Evolutionary conservation across 108 stramenopile species (phyloP).

Genomic region (Tribonema minus): DNA sequence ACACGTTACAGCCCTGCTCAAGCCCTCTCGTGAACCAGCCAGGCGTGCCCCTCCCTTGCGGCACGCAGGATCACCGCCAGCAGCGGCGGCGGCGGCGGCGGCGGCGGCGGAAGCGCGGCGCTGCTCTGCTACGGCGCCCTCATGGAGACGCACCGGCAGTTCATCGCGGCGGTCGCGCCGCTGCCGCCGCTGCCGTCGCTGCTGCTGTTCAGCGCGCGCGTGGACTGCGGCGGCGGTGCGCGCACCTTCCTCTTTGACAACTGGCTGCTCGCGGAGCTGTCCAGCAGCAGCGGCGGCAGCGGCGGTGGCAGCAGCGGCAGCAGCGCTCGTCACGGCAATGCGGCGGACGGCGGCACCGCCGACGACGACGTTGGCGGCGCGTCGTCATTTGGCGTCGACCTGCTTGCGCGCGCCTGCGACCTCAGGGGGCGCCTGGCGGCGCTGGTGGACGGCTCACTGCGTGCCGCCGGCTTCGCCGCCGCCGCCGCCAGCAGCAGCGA

Average conservation of each 20-base stretch:
- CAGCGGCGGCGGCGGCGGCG: too few species aligned
- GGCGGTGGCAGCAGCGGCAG: background rate
- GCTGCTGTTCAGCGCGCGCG: slow-evolving; percentile 24
- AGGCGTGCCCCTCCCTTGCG: too few species aligned
- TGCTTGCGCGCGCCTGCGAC: too few species aligned
- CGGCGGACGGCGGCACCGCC: background rate
- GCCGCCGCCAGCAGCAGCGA: too few species aligned
- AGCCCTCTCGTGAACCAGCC: too few species aligned
- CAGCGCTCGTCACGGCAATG: background rate
- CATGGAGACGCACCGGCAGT: slow-evolving; percentile 37
- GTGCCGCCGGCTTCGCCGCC: too few species aligned
- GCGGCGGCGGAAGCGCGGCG: too few species aligned
- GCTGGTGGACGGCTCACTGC: too few species aligned
- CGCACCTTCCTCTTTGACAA: slow-evolving; percentile 14
- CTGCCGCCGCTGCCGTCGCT: slow-evolving; percentile 28
- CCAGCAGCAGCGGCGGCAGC: background rate
- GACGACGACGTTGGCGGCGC: slow-evolving; percentile 22
- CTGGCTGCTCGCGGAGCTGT: slow-evolving; percentile 28
- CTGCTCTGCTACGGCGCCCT: slow-evolving; percentile 38
- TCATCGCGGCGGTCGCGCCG: slow-evolving; percentile 19
- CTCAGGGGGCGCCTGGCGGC: too few species aligned
- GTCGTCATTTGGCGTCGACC: slow-evolving; percentile 4
- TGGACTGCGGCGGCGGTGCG: background rate
- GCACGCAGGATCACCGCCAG: too few species aligned
- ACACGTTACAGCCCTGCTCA: too few species aligned